Base-by-base conservation (phyloP, 1,284 basidiomycete species). In the Rhodotorula sp. region DNA sequence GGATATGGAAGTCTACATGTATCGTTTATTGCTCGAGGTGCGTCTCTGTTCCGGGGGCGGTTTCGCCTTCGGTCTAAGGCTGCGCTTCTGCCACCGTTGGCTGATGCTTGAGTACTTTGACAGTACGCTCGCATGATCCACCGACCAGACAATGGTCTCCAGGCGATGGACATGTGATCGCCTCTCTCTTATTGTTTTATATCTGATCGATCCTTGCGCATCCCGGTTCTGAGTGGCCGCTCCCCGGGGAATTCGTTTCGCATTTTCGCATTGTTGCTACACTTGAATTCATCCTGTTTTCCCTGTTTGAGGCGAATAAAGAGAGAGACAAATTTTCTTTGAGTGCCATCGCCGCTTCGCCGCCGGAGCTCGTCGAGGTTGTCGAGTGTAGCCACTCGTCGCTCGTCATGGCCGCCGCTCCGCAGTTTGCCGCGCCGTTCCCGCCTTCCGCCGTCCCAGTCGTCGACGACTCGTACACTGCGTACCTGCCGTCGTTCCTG, bases 11-110 rank as follows among this genome's bases (percentile, higher is more conserved):
- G 47, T 70, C 43, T 73, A 69, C 57, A 64, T 68, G 57, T 73
- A 63, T 34, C 52, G 72, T 18, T 50, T 73, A 4, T 45, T 73
- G 12, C 72, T 73, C 56, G 72, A 73, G 66, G 72, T 73, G 50
- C 14, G 54, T n/a, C 6, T 50, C 49, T 21, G 18, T 50, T 10
- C 28, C 28, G 54, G 26, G 26, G 28, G 26, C 16, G 26, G 10
- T 28, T 28, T 26, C 12, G 10, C 8, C 18, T 55, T 7, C 23
- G 10, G 23, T 45, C 34, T 14, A 16, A 43, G 10, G 38, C 38
- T 10, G 38, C 38, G 38, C 38, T 43, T 14, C 38, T 43, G 38
- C 38, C 10, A 43, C 38, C 38, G 38, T 2, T 43, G 12, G 10
- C 38, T 43, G 38, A 43, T 12, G 2, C 10, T 43, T 14, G 38